Conservation (phyloP, 257 asterid genomes). For the Solanum rostratum region DNA sequence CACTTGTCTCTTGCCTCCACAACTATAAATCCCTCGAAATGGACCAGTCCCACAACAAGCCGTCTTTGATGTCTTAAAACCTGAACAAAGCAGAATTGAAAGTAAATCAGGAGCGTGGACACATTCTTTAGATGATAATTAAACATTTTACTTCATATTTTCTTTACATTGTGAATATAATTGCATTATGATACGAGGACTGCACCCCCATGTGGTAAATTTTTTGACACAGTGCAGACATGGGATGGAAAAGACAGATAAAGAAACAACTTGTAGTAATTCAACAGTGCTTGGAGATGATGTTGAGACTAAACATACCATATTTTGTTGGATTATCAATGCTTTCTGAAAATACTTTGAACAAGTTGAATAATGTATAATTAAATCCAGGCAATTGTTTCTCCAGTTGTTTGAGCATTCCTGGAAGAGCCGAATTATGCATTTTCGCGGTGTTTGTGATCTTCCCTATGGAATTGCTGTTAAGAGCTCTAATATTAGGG, state of each 20-base stretch:
- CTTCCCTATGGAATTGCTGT: background rate
- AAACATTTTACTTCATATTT: background rate
- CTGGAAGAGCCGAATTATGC: background rate
- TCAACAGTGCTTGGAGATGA: background rate
- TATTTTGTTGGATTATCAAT: constrained; percentile 2
- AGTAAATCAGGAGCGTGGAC: background rate
- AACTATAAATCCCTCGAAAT: constrained; percentile 29
- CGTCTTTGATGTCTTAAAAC: constrained; percentile 32
- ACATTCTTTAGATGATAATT: background rate
- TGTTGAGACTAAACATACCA: background rate
- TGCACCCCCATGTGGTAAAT: too few relatives aligned
- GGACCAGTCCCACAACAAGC: constrained; percentile 59
- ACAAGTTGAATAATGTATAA: constrained; percentile 1
- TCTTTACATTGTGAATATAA: background rate
- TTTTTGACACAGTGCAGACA: background rate
- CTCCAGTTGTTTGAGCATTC: background rate
- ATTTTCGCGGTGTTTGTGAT: background rate
- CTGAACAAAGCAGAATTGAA: constrained; percentile 8
- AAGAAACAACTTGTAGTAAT: background rate
- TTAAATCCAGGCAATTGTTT: background rate
- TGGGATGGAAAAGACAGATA: background rate
- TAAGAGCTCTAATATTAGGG: constrained; percentile 1
- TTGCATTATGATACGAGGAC: background rate
- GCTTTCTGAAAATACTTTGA: background rate
- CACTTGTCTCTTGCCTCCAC: constrained; percentile 38